A percentile compares a stretch with the other conserved stretches of the same genome.
phyloP scores from a whole-genome alignment of 2,329 filamentous ascomycete genomes.

The Clonostachys rosea region DNA sequence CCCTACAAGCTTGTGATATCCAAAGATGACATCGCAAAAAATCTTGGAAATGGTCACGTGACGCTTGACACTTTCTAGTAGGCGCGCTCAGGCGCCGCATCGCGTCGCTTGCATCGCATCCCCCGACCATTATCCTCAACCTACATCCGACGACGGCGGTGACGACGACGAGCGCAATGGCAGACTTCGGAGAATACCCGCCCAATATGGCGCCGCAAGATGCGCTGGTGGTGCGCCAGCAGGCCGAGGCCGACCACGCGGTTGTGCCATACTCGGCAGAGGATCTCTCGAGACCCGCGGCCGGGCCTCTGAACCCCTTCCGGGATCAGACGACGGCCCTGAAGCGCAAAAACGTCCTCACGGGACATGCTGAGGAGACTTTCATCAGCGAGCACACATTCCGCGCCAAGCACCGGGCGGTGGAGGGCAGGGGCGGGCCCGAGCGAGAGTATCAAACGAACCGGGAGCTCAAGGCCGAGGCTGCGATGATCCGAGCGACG shows the following conservation, averaged over 20 bases:
- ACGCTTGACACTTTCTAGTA: too few species aligned
- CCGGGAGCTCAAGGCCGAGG: constrained; percentile 63
- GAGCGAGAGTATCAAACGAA: constrained; percentile 51
- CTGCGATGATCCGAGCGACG: constrained; percentile 63
- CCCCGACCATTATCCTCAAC: too few species aligned
- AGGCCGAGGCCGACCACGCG: constrained; percentile 52
- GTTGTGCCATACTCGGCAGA: constrained; percentile 66
- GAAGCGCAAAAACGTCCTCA: constrained; percentile 79
- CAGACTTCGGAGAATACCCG: constrained; percentile 59
- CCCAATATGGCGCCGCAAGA: constrained; percentile 63
- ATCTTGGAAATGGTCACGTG: too few species aligned
- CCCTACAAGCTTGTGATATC: too few species aligned
- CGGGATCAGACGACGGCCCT: constrained; percentile 53
- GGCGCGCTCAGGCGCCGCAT: too few species aligned
- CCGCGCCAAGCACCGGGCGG: constrained; percentile 77
- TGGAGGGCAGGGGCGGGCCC: constrained; percentile 62
- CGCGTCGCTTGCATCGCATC: too few species aligned
- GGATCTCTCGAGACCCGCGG: constrained; percentile 59
- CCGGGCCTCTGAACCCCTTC: constrained; percentile 74
- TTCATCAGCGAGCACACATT: constrained; percentile 90
- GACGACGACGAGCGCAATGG: constrained; percentile 34
- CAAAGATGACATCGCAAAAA: too few species aligned
- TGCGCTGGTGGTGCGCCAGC: constrained; percentile 52
- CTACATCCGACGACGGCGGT: too few species aligned
- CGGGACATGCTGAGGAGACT: constrained; percentile 83